These are phyloP conservation scores for Candida loeiensis DNA, from an alignment of 805 yeast species.

Conservation along the genomic window DNA sequence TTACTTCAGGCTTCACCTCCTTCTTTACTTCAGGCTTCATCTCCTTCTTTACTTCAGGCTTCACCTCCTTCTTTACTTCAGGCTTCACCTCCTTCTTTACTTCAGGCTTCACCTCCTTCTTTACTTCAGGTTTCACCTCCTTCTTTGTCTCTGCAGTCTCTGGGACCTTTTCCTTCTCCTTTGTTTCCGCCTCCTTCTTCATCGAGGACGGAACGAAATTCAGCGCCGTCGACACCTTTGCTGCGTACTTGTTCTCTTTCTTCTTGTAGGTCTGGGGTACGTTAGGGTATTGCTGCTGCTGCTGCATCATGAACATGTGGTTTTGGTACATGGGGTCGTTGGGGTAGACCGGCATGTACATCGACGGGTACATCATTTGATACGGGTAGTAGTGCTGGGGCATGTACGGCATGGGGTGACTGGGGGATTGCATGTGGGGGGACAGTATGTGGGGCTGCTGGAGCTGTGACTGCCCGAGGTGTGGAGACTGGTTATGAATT, in stretches of 20 bases:
- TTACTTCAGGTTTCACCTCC: background rate
- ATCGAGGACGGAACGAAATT: constrained; percentile 9
- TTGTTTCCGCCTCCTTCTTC: constrained; percentile 1
- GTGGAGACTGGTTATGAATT: background rate
- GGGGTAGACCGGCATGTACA: constrained; percentile 16
- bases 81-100: background rate
- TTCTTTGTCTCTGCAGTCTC: background rate
- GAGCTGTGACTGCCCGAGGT: background rate
- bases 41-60: too few species aligned
- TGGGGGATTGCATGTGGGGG: constrained; percentile 1
- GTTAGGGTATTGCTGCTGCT: constrained; percentile 11
- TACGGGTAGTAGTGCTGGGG: constrained; percentile 11
- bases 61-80: too few species aligned
- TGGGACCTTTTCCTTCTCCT: constrained; percentile 1
- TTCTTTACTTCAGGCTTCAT: too few species aligned
- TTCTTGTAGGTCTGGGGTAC: constrained; percentile 9
- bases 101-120: background rate
- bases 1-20: background rate
- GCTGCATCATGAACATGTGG: constrained; percentile 13
- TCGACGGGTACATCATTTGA: constrained; percentile 15
- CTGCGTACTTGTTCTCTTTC: constrained; percentile 8
- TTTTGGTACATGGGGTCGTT: constrained; percentile 13
- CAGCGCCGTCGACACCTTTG: constrained; percentile 8
- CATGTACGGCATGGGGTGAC: constrained; percentile 10
- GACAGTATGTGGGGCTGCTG: constrained; percentile 2